phyloP scores from a whole-genome alignment of 1,139 yeast genomes.

The Hemisphaericaspora xylofermentans region DNA sequence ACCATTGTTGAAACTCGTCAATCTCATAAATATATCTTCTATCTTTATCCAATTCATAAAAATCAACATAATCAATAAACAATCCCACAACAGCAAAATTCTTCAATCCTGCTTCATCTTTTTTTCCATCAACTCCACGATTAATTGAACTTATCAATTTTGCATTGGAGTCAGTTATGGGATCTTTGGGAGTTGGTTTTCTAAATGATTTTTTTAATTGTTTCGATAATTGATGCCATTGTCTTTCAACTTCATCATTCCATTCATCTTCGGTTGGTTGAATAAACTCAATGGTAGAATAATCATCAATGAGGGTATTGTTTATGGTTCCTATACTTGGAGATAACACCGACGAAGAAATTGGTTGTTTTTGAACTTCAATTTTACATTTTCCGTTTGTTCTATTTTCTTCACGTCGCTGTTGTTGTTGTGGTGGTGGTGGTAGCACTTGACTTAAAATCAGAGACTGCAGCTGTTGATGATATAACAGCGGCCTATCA shows the following conservation, averaged over 20 bases:
- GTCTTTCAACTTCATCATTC: constrained; percentile 57
- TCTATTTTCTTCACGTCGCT: not conserved
- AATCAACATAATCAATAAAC: constrained; percentile 74
- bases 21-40: constrained; percentile 55
- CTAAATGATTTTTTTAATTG: constrained; percentile 62
- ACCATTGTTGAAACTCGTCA: constrained; percentile 64
- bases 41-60: constrained; percentile 58
- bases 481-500: not conserved
- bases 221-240: constrained; percentile 63
- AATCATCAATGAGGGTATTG: constrained; percentile 7
- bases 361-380: constrained; percentile 15
- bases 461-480: not conserved
- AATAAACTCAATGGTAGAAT: constrained; percentile 13
- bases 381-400: not conserved
- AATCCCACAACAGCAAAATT: constrained; percentile 70
- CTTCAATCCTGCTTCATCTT: constrained; percentile 64
- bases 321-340: constrained; percentile 18
- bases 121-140: constrained; percentile 82
- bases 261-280: constrained; percentile 67
- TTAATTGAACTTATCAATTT: constrained; percentile 66
- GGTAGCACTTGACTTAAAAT: not conserved
- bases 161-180: constrained; percentile 55
- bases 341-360: constrained; percentile 27
- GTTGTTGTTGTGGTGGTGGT: not conserved
- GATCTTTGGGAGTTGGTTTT: constrained; percentile 68